Evolutionary conservation across 352 stramenopile species (phyloP).

Genomic region (Pythium periplocum): DNA sequence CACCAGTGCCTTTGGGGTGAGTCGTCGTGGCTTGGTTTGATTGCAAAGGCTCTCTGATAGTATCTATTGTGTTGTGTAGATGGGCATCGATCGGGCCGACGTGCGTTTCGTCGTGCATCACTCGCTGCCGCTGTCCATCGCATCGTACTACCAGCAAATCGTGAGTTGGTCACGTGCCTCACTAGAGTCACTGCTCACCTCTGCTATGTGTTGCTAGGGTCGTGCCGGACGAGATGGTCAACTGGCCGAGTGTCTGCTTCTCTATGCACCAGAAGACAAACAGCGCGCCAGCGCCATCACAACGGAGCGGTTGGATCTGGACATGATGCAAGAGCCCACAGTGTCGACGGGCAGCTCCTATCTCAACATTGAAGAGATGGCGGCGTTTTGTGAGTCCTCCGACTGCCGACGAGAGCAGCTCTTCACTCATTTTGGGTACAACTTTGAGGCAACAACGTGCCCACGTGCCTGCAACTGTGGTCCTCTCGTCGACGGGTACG

Average conservation of each 20-base stretch:
- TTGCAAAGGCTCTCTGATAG: background rate
- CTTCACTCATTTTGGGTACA: conserved; percentile 48
- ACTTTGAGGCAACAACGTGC: conserved; percentile 32
- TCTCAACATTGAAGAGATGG: conserved; percentile 40
- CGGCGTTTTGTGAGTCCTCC: conserved; percentile 43
- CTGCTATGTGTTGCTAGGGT: conserved; percentile 25
- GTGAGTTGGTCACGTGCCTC: conserved; percentile 21
- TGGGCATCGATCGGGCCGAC: conserved; percentile 74
- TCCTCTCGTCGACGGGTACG: conserved; percentile 10
- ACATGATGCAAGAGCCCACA: conserved; percentile 10
- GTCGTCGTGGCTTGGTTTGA: conserved; percentile 2
- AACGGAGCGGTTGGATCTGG: conserved; percentile 29
- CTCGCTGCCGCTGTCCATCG: conserved; percentile 57
- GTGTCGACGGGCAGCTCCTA: conserved; percentile 36
- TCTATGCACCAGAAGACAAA: conserved; percentile 60
- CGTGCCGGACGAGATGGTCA: conserved; percentile 61
- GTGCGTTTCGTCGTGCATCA: conserved; percentile 75
- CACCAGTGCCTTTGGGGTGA: conserved; percentile 72
- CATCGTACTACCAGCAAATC: conserved; percentile 75
- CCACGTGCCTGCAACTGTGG: conserved; percentile 61
- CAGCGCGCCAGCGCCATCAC: conserved; percentile 37
- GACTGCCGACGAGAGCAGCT: conserved; percentile 56
- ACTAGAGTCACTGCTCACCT: background rate
- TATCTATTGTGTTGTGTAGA: conserved; percentile 28
- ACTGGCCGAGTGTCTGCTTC: conserved; percentile 40